These are phyloP conservation scores for Tilletia indica DNA, from an alignment of 1,284 basidiomycete genomes.

Conservation along the genomic window DNA sequence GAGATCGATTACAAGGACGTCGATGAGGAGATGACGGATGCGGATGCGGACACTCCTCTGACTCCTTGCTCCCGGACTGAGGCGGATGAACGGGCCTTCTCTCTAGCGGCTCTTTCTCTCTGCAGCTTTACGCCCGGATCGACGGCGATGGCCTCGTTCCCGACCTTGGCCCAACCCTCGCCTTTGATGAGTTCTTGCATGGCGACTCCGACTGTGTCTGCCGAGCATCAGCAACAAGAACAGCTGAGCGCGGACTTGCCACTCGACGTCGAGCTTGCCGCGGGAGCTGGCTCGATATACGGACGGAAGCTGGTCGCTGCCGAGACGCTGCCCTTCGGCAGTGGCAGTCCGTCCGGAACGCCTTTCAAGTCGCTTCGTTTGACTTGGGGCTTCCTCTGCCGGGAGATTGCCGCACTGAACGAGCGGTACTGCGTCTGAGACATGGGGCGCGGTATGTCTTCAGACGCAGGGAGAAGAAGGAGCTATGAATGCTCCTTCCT, in stretches of 20 bases:
- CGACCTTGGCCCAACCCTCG: background rate
- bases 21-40: slow-evolving; percentile 18
- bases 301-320: slow-evolving; percentile 33
- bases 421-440: slow-evolving; percentile 40
- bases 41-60: background rate
- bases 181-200: background rate
- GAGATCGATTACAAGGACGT: slow-evolving; percentile 15
- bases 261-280: slow-evolving; percentile 40
- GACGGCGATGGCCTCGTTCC: background rate
- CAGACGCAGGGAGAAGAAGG: too few relatives aligned
- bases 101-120: background rate
- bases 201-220: slow-evolving; percentile 3
- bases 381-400: slow-evolving; percentile 43
- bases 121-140: slow-evolving; percentile 13
- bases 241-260: background rate
- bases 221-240: background rate
- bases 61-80: background rate
- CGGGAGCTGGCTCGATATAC: slow-evolving; percentile 39
- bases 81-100: slow-evolving; percentile 3
- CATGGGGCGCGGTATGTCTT: background rate
- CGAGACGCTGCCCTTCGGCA: slow-evolving; percentile 32
- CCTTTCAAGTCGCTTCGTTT: slow-evolving; percentile 33
- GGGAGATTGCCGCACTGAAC: slow-evolving; percentile 48
- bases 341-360: slow-evolving; percentile 36
- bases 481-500: too few relatives aligned